Percentiles rank a stretch among this genome's conserved stretches.
Evolutionary conservation across 2,329 filamentous ascomycete species (phyloP).

Genomic region (Neopestalotiopsis clavispora): DNA sequence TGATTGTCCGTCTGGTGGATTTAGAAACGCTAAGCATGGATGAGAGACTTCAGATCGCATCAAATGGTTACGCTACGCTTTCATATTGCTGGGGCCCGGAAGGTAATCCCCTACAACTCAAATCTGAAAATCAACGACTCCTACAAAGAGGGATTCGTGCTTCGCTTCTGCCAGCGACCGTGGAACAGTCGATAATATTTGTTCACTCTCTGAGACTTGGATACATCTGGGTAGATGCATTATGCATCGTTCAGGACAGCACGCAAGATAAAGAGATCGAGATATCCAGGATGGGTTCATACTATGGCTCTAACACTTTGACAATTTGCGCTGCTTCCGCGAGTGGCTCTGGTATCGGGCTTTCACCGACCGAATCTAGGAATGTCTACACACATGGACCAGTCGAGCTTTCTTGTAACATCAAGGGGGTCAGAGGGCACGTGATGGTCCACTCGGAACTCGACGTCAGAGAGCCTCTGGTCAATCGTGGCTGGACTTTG

Average conservation of each 20-base stretch:
- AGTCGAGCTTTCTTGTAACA: background rate
- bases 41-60: background rate
- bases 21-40: background rate
- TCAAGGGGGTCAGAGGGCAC: background rate
- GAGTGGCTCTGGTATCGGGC: background rate
- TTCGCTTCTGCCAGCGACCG: background rate
- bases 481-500: background rate
- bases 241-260: background rate
- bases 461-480: background rate
- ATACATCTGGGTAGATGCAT: background rate
- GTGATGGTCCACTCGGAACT: background rate
- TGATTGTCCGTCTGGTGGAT: too few species aligned
- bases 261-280: background rate
- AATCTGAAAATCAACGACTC: background rate
- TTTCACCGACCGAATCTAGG: background rate
- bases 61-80: background rate
- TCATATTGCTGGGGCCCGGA: background rate
- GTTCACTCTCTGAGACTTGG: background rate
- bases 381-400: background rate
- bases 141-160: background rate
- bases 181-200: background rate
- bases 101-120: background rate
- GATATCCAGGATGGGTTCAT: background rate
- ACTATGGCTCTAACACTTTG: background rate
- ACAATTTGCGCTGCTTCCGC: background rate